phyloP scores from a whole-genome alignment of 164 flowering plant genomes.

The Paratinospora sagittata region DNA sequence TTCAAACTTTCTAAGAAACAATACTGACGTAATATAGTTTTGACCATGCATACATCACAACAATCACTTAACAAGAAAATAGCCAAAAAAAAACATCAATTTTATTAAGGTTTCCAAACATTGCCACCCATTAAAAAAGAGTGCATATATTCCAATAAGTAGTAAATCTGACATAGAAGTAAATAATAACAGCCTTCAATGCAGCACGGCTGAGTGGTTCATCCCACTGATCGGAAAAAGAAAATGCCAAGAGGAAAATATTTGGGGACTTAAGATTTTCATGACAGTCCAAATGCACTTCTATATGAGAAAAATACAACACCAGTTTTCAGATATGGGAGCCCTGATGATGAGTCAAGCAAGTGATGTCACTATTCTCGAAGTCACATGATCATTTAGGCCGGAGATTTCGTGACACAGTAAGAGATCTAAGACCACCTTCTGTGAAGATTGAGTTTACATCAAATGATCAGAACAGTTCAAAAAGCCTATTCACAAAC shows the following conservation, averaged over 20 bases:
- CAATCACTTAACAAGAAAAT: neutral
- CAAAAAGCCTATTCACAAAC: neutral
- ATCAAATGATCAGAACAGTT: too few species aligned
- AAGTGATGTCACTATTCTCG: neutral
- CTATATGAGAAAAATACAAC: neutral
- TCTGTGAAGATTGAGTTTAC: too few species aligned
- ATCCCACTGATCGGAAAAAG: neutral
- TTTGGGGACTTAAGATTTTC: neutral
- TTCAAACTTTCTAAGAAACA: neutral
- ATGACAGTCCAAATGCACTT: neutral
- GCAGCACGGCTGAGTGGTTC: neutral
- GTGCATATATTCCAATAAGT: too few species aligned
- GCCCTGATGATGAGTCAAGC: neutral
- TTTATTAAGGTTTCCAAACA: too few species aligned
- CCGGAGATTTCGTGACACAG: neutral
- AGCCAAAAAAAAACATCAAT: too few species aligned
- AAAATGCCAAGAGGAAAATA: neutral
- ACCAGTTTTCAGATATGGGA: neutral
- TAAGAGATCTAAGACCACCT: neutral
- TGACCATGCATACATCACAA: neutral
- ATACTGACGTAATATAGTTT: neutral
- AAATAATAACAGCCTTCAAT: too few species aligned
- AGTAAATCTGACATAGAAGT: too few species aligned
- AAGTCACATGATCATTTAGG: neutral
- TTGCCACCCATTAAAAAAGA: too few species aligned